Evolutionary conservation across 139 green algal species (phyloP), one percentile per base, ranked within the genome.

Genomic region (Tetraselmis chui): DNA sequence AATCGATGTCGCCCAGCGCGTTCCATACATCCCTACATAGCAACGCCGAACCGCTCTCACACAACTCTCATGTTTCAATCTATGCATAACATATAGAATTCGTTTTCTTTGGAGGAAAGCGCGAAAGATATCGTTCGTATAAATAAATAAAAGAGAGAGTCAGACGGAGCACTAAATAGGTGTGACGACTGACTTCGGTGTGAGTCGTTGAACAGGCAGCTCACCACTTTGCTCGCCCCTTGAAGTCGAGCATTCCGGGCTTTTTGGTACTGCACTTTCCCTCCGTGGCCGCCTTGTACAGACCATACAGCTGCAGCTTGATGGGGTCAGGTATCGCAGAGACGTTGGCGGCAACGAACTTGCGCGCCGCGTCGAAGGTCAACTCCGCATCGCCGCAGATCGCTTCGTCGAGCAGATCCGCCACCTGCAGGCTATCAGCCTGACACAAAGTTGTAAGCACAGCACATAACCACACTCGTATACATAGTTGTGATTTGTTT

Each of bases 261-360:
- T 89, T 91, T 45, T 31, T 28, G 1, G 75, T 59, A n/a, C 24
- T 77, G 83, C 88, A 92, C 2, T 76, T 32, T 5, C 88, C 88
- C 29, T 30, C 81, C 1, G 88, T 91, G 0, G 83, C 88, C 81
- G 91, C 84, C 83, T 92, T 92, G 79, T 88, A 92, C 32, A 92
- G 76, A 0, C 88, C 88, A 25, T 92, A 92, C 1, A 92, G 82
- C 23, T 76, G 27, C 31, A 92, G 76, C 27, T 91, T 80, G 23
- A 82, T 74, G 0, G 32, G 27, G 27, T 88, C 81, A n/a, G 32
- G 29, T 23, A 91, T 32, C 26, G 23, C 25, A 0, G 2, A 30
- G 1, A 75, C 2, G 31, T 80, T 30, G 0, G 31, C 32, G 0
- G 76, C 87, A 1, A 91, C 32, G 28, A 83, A 81, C 1, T 85